A percentile compares a stretch with the other conserved stretches of the same genome.
Conservation (phyloP, 78 protist species). For the Dictyostelium brefeldianum region DNA sequence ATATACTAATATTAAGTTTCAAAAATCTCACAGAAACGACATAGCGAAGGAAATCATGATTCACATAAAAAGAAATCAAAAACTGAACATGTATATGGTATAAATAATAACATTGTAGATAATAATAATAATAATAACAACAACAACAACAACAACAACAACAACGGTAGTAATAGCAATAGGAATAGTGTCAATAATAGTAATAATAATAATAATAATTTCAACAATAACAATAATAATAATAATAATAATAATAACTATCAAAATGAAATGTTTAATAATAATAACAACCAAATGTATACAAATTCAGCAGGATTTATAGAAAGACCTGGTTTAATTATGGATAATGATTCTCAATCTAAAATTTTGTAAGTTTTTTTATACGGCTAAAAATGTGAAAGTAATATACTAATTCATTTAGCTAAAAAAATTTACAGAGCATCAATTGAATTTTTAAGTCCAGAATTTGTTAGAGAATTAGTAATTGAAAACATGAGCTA, state of each 20-base stretch:
- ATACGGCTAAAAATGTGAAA: background rate
- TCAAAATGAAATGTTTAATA: background rate
- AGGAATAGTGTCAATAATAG: background rate
- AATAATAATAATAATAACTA: constrained; percentile 12
- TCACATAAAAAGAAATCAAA: background rate
- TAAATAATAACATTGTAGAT: background rate
- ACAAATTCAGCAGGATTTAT: background rate
- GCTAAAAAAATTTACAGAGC: background rate
- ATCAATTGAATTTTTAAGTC: constrained; percentile 16
- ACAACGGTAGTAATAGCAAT: background rate
- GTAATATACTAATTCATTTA: too few species aligned
- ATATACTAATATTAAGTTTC: background rate
- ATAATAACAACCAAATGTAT: constrained; percentile 4
- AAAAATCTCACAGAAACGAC: background rate
- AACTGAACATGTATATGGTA: background rate
- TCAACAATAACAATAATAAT: constrained; percentile 2
- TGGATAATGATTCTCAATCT: constrained; percentile 24
- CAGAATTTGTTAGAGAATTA: constrained; percentile 32
- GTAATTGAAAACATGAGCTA: constrained; percentile 48
- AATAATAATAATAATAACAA: background rate
- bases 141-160: constrained; percentile 14
- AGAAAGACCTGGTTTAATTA: constrained; percentile 25
- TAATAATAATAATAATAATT: background rate
- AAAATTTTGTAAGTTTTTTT: constrained; percentile 7
- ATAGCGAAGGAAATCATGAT: background rate